Percentiles rank a stretch among this genome's conserved stretches.
Evolutionary conservation across 192 early-diverging fungal genomes (phyloP).

Genomic region (Entophlyctis luteolus): DNA sequence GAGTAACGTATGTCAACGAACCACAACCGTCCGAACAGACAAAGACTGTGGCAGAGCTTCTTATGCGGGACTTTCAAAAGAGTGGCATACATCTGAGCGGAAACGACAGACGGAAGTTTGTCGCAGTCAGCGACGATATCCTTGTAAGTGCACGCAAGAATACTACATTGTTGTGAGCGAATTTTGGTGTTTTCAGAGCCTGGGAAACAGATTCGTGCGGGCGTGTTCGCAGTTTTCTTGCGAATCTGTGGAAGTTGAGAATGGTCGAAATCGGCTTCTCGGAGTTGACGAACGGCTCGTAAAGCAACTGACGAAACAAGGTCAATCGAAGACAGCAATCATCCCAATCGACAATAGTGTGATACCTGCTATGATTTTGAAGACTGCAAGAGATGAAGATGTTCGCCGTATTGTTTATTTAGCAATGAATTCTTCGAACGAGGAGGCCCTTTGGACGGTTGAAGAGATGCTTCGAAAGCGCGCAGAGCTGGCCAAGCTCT

Average conservation of each 20-base stretch:
- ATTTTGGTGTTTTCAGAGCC: background rate
- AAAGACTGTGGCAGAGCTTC: conserved; percentile 69
- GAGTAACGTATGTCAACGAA: conserved; percentile 23
- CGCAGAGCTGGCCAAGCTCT: conserved; percentile 65
- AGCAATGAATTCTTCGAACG: conserved; percentile 67
- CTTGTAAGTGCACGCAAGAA: conserved; percentile 55
- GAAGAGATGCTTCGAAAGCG: conserved; percentile 73
- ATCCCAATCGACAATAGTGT: conserved; percentile 55
- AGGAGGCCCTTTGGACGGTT: conserved; percentile 61
- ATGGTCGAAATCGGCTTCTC: conserved; percentile 21
- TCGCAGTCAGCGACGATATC: conserved; percentile 78
- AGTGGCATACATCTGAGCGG: conserved; percentile 85
- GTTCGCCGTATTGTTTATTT: conserved; percentile 71
- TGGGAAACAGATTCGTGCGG: conserved; percentile 13
- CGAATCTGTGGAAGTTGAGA: conserved; percentile 29
- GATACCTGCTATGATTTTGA: conserved; percentile 61
- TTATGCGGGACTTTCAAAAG: conserved; percentile 90
- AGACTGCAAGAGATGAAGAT: conserved; percentile 56
- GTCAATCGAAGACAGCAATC: conserved; percentile 41
- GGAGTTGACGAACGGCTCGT: conserved; percentile 32
- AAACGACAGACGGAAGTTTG: conserved; percentile 65
- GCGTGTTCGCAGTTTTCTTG: background rate
- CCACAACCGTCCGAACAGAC: conserved; percentile 36
- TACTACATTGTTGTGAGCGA: background rate
- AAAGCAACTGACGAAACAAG: background rate